These are phyloP conservation scores for Aegilops tauschii DNA, from an alignment of 176 grass and related monocot genomes.

Conservation along the genomic window DNA sequence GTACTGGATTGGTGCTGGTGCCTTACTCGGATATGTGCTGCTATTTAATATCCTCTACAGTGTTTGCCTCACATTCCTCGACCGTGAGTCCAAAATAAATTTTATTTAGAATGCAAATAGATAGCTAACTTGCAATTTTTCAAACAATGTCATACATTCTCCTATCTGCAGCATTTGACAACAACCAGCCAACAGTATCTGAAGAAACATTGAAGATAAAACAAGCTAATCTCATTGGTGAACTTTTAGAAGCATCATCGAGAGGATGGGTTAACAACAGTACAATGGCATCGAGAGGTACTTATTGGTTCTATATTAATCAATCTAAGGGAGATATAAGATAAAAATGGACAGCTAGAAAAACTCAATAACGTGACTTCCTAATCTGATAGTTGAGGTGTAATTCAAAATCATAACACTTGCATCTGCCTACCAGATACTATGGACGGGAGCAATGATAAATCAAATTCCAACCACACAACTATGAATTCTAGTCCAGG, in stretches of 20 bases:
- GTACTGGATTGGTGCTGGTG: conserved; percentile 78
- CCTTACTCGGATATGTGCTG: conserved; percentile 61
- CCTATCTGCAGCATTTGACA: conserved; percentile 48
- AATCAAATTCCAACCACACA: conserved; percentile 22
- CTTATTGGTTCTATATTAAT: not conserved
- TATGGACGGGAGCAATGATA: conserved; percentile 13
- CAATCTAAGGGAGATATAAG: not conserved
- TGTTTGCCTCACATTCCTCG: conserved; percentile 57
- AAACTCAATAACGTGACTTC: not conserved
- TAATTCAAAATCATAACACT: not conserved
- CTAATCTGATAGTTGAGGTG: not conserved
- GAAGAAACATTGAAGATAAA: conserved; percentile 63
- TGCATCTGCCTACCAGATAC: conserved; percentile 27
- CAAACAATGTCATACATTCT: not conserved
- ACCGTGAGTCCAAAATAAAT: conserved; percentile 32
- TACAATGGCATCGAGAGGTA: conserved; percentile 32
- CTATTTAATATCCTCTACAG: conserved; percentile 75
- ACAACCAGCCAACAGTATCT: conserved; percentile 51
- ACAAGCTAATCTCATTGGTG: conserved; percentile 54
- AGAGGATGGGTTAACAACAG: conserved; percentile 24
- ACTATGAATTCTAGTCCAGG: conserved; percentile 24
- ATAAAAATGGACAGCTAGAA: not conserved
- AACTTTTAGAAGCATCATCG: conserved; percentile 39
- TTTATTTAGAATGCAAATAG: not conserved
- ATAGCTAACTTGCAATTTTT: conserved; percentile 1